Percentiles rank a stretch among this genome's conserved stretches.
Evolutionary conservation across 306 rosid genomes (phyloP).

Genomic region (Fragaria iinumae): DNA sequence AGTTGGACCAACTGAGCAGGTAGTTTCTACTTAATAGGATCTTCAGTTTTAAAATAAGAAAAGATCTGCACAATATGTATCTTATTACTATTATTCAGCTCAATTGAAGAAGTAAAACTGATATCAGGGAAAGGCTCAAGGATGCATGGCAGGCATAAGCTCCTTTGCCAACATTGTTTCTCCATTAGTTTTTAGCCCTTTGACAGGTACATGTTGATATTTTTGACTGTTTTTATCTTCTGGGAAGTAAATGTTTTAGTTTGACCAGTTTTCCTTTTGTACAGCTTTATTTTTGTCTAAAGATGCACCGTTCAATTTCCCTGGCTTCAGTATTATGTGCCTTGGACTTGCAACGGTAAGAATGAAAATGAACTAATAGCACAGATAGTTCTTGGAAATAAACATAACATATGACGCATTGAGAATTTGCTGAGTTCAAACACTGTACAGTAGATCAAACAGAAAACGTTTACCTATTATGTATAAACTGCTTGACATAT

Average conservation of each 20-base stretch:
- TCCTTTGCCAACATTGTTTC: constrained; percentile 71
- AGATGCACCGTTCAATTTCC: constrained; percentile 74
- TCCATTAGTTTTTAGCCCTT: constrained; percentile 76
- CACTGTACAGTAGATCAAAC: not conserved
- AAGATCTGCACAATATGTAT: not conserved
- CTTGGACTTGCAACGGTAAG: constrained; percentile 59
- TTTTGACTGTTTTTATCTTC: too few species aligned
- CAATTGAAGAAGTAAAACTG: not conserved
- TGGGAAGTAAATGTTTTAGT: not conserved
- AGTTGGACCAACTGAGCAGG: constrained; percentile 82
- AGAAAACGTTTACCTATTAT: too few species aligned
- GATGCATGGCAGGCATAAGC: constrained; percentile 75
- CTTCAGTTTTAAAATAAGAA: not conserved
- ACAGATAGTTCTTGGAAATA: too few species aligned
- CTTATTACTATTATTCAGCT: not conserved
- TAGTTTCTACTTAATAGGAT: constrained; percentile 17
- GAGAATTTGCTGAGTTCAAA: not conserved
- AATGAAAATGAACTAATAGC: too few species aligned
- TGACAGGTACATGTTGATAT: constrained; percentile 52
- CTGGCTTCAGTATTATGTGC: constrained; percentile 87
- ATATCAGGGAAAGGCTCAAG: constrained; percentile 84
- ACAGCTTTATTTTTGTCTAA: constrained; percentile 83
- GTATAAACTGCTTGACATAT: constrained; percentile 6
- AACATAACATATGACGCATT: too few species aligned
- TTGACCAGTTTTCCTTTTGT: constrained; percentile 21